Conservation (phyloP, 176 grass and related monocot species). For the Microstegium vimineum region DNA sequence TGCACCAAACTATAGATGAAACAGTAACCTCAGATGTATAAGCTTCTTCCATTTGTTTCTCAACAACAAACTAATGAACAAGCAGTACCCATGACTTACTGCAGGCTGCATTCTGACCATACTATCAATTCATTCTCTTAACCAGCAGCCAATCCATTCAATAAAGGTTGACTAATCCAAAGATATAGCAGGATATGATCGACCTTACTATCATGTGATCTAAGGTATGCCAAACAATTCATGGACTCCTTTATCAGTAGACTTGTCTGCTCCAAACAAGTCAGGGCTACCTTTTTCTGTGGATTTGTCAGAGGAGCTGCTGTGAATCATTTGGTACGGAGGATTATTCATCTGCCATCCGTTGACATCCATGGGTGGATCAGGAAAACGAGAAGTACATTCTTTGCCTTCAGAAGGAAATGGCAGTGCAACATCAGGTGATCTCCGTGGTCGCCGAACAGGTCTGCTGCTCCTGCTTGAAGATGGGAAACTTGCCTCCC, state of each 20-base stretch:
- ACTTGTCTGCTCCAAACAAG: constrained; percentile 39
- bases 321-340: constrained; percentile 20
- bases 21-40: constrained; percentile 28
- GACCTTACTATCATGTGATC: constrained; percentile 26
- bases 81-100: constrained; percentile 8
- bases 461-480: constrained; percentile 55
- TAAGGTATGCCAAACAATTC: constrained; percentile 48
- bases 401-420: constrained; percentile 33
- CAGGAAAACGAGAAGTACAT: constrained; percentile 28
- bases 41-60: constrained; percentile 2
- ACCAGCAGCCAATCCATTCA: constrained; percentile 21
- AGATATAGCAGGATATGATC: constrained; percentile 7
- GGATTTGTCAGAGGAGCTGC: constrained; percentile 29
- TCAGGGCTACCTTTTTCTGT: constrained; percentile 32
- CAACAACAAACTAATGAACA: constrained; percentile 12
- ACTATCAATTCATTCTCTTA: constrained; percentile 14
- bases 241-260: constrained; percentile 38
- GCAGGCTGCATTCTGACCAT: constrained; percentile 11
- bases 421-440: constrained; percentile 22
- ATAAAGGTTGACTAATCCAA: constrained; percentile 18
- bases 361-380: constrained; percentile 7
- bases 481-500: constrained; percentile 37
- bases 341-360: constrained; percentile 41
- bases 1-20: constrained; percentile 28
- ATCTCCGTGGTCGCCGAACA: constrained; percentile 43